A percentile compares a stretch with the other conserved stretches of the same genome.
Evolutionary conservation across 2,329 filamentous ascomycete species (phyloP).

Genomic region (Coniochaeta sp.): DNA sequence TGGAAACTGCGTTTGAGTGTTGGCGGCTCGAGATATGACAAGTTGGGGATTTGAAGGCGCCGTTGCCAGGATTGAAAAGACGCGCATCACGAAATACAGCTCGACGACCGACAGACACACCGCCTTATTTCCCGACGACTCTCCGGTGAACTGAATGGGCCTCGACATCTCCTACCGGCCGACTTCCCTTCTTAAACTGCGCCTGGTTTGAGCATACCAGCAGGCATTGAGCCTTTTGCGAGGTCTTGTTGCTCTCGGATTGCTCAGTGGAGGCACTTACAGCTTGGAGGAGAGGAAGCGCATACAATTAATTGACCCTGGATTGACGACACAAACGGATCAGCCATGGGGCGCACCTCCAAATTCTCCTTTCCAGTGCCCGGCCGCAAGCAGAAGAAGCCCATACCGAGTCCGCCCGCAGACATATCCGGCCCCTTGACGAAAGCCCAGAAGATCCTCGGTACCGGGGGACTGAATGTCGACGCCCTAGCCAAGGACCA

Average conservation of each 20-base stretch:
- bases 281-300: background rate
- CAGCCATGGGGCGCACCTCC: conserved; percentile 18
- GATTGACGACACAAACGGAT: background rate
- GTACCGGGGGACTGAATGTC: conserved; percentile 35
- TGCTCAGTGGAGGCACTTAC: too few relatives aligned
- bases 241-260: too few relatives aligned
- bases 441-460: conserved; percentile 46
- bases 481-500: conserved; percentile 19
- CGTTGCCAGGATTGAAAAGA: background rate
- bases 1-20: background rate
- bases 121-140: background rate
- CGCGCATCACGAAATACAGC: too few relatives aligned
- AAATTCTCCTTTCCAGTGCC: conserved; percentile 43
- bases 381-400: conserved; percentile 34
- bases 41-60: background rate
- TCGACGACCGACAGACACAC: background rate
- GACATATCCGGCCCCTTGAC: conserved; percentile 31
- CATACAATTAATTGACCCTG: background rate
- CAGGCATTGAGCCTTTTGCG: too few relatives aligned
- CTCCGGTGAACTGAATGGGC: background rate
- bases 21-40: background rate
- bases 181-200: background rate
- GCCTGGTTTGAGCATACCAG: background rate
- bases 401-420: conserved; percentile 18
- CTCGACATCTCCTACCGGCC: background rate